These are phyloP conservation scores for Lachancea dasiensis DNA, from an alignment of 805 yeast species.

Conservation along the genomic window DNA sequence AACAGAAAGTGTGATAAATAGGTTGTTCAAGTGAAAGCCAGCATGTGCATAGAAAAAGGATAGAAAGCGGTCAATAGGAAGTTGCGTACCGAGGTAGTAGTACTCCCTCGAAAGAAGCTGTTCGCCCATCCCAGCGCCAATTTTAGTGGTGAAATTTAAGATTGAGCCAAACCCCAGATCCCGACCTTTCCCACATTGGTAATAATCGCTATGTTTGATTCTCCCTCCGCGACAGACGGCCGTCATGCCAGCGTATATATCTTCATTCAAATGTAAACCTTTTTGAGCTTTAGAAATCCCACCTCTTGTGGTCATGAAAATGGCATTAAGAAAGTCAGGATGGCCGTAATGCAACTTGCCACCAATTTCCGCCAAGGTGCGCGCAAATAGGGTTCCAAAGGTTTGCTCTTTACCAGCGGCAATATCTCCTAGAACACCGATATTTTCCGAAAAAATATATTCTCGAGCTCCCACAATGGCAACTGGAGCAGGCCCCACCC, in stretches of 20 bases:
- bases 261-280: conserved; percentile 89
- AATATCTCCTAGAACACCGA: conserved; percentile 89
- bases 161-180: conserved; percentile 92
- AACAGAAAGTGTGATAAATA: conserved; percentile 82
- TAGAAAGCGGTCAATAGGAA: conserved; percentile 83
- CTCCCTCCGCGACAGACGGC: conserved; percentile 87
- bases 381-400: conserved; percentile 90
- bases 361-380: conserved; percentile 89
- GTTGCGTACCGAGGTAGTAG: conserved; percentile 80
- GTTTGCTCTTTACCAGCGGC: conserved; percentile 98
- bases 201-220: conserved; percentile 91
- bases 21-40: conserved; percentile 89
- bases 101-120: conserved; percentile 89
- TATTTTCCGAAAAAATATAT: conserved; percentile 86
- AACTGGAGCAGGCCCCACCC: conserved; percentile 46
- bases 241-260: conserved; percentile 92
- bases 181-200: conserved; percentile 95
- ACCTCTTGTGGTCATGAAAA: conserved; percentile 92
- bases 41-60: conserved; percentile 96
- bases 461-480: conserved; percentile 96
- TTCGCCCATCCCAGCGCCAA: conserved; percentile 99
- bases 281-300: conserved; percentile 94
- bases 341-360: conserved; percentile 95
- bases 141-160: conserved; percentile 87
- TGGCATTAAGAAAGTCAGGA: conserved; percentile 88